These are phyloP conservation scores for Coemansia sp. DNA, from an alignment of 192 early-diverging fungal species.

Conservation along the genomic window DNA sequence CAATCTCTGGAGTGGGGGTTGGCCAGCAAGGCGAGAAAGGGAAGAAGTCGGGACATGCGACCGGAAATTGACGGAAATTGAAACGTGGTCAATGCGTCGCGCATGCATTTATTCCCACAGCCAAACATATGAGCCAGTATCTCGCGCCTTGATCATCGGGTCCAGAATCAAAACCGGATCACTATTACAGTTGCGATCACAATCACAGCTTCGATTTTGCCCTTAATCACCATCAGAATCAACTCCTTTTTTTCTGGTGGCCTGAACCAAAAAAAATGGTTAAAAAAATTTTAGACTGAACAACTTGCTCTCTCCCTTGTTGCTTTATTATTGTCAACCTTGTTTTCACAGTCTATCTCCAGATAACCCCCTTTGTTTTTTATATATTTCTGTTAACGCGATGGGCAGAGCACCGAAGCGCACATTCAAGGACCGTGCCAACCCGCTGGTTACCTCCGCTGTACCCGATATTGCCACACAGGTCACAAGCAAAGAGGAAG, in stretches of 20 bases:
- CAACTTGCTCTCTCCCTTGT: too few species aligned
- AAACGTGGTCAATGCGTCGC: neutral
- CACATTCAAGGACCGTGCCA: constrained; percentile 47
- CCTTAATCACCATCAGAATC: too few species aligned
- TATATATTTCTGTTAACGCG: neutral
- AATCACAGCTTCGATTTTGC: too few species aligned
- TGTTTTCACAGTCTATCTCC: neutral
- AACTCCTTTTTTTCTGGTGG: too few species aligned
- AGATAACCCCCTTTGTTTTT: neutral
- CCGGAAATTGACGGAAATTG: neutral
- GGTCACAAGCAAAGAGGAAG: constrained; percentile 36
- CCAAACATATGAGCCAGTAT: neutral
- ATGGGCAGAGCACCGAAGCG: constrained; percentile 55
- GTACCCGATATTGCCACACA: constrained; percentile 27
- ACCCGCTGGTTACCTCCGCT: constrained; percentile 28
- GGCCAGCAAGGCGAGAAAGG: too few species aligned
- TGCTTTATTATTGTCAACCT: too few species aligned
- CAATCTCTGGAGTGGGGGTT: too few species aligned
- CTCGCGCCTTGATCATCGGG: neutral
- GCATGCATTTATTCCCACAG: constrained; percentile 10
- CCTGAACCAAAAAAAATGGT: too few species aligned
- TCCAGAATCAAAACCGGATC: too few species aligned
- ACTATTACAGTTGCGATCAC: too few species aligned
- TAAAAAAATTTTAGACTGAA: too few species aligned
- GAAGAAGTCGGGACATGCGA: too few species aligned